A percentile compares a stretch with the other conserved stretches of the same genome.
Conservation (phyloP, 371 early-diverging fungal genomes). For the Mucor sp. region DNA sequence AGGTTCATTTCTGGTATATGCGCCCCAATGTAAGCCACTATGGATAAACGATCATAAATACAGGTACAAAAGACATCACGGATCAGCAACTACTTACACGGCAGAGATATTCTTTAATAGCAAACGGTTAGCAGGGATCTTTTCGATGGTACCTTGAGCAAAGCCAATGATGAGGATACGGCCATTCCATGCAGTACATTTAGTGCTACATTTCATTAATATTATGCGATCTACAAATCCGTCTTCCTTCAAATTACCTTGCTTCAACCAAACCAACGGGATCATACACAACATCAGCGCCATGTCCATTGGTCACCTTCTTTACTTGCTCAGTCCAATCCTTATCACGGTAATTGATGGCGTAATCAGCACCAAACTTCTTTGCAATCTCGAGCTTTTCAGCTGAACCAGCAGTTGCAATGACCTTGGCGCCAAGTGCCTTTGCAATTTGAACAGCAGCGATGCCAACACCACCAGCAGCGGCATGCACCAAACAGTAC, state of each 20-base stretch:
- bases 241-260: slow-evolving; percentile 32
- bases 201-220: slow-evolving; percentile 35
- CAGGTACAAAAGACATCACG: background rate
- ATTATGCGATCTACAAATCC: background rate
- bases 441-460: slow-evolving; percentile 73
- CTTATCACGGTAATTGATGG: slow-evolving; percentile 77
- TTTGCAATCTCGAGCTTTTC: slow-evolving; percentile 75
- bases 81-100: slow-evolving; percentile 29
- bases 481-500: slow-evolving; percentile 79
- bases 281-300: slow-evolving; percentile 79
- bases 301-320: slow-evolving; percentile 69
- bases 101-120: slow-evolving; percentile 81
- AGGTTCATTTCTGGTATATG: slow-evolving; percentile 69
- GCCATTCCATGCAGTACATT: slow-evolving; percentile 87
- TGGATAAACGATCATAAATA: background rate
- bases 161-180: slow-evolving; percentile 87
- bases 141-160: slow-evolving; percentile 83
- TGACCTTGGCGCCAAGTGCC: slow-evolving; percentile 81
- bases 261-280: slow-evolving; percentile 78
- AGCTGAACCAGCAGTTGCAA: slow-evolving; percentile 80
- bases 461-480: slow-evolving; percentile 78
- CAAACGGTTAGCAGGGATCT: slow-evolving; percentile 78
- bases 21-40: slow-evolving; percentile 74
- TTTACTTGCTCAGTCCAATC: slow-evolving; percentile 79
- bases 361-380: slow-evolving; percentile 75